Evolutionary conservation across 73 alveolate genomes (phyloP).

Genomic region (Paramecium sonneborni): DNA sequence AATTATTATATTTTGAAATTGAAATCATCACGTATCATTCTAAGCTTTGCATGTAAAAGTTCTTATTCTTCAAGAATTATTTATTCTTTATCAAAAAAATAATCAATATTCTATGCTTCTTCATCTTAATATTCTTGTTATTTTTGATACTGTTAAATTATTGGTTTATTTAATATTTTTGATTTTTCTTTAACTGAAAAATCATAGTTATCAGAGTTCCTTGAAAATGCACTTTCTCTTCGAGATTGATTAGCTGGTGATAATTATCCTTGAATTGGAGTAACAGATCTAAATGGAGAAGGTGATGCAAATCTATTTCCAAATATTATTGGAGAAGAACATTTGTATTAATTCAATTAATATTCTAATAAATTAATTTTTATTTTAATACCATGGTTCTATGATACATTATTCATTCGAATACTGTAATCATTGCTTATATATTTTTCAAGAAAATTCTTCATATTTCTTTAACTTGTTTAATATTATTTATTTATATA

Average conservation of each 20-base stretch:
- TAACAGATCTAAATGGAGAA: neutral
- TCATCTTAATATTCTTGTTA: neutral
- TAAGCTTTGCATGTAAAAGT: neutral
- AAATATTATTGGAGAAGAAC: constrained; percentile 7
- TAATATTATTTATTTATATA: neutral
- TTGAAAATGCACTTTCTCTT: constrained; percentile 28
- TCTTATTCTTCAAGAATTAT: constrained; percentile 34
- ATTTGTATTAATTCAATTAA: neutral
- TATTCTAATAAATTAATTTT: neutral
- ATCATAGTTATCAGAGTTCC: constrained; percentile 39
- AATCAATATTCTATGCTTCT: neutral
- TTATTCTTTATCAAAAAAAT: neutral
- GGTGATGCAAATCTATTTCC: neutral
- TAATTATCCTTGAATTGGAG: constrained; percentile 19
- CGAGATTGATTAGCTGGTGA: constrained; percentile 24
- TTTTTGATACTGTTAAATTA: neutral
- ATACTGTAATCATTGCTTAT: neutral
- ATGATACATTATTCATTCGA: neutral
- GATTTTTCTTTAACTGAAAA: constrained; percentile 56
- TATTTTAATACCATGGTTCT: neutral
- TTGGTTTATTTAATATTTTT: neutral
- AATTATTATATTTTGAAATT: neutral
- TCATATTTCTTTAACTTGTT: neutral
- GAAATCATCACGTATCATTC: neutral
- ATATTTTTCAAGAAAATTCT: neutral